Percentiles rank a stretch among this genome's conserved stretches.
Evolutionary conservation across 192 early-diverging fungal genomes (phyloP).

Genomic region (Physocladia obscura): DNA sequence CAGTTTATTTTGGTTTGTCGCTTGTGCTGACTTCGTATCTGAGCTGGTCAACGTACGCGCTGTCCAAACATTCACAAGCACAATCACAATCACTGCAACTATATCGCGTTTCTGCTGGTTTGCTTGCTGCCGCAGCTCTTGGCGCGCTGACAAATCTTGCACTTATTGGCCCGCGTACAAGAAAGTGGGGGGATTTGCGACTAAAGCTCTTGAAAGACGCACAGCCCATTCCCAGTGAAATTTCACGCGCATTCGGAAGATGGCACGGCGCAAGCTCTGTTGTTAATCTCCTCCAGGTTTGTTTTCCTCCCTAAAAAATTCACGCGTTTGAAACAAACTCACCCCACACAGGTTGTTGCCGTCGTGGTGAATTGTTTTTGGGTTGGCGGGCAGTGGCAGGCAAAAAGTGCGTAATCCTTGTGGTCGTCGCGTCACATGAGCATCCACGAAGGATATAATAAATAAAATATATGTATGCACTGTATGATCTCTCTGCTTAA

Average conservation of each 20-base stretch:
- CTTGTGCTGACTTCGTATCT: neutral
- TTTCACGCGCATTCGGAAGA: neutral
- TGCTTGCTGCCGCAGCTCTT: neutral
- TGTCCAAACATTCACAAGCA: neutral
- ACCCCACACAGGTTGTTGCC: constrained; percentile 1
- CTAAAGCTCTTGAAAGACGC: constrained; percentile 19
- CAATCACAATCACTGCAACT: neutral
- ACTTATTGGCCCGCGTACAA: constrained; percentile 7
- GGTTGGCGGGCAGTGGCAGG: constrained; percentile 24
- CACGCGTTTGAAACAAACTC: neutral
- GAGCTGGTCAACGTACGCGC: constrained; percentile 19
- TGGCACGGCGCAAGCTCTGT: constrained; percentile 1
- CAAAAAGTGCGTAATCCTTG: too few species aligned
- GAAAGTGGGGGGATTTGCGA: neutral
- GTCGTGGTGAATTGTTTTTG: constrained; percentile 19
- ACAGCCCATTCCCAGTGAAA: neutral
- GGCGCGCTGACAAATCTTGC: neutral
- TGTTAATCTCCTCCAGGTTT: neutral
- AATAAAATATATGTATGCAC: too few species aligned
- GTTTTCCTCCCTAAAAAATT: neutral
- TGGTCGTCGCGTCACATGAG: too few species aligned
- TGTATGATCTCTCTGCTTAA: too few species aligned
- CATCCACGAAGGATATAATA: too few species aligned
- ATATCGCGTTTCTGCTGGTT: neutral
- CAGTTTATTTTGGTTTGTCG: constrained; percentile 17